Base-by-base conservation (phyloP, 345 rosid genomes). In the Aquilaria sinensis region DNA sequence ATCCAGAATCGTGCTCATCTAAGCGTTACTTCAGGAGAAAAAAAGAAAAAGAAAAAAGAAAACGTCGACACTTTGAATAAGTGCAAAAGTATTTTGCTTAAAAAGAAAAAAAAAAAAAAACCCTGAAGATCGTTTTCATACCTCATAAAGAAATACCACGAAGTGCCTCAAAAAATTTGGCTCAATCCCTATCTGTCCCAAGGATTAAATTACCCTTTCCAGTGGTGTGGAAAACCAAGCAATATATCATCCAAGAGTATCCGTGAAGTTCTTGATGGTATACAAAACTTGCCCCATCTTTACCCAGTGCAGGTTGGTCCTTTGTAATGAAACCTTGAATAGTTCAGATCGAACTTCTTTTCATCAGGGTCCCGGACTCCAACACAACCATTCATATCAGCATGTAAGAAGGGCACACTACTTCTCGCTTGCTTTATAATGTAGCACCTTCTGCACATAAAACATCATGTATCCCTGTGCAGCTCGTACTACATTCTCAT, bases 391-490 rank as follows among this genome's bases (percentile, higher is more conserved):
- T 57, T 60, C 52, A 13, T 12, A 34, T 23, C 60, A 57, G 53
- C 50, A 30, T 33, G 43, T 75, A 66, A 69, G 0, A 66, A 52
- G 34, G 6, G 69, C 52, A 45, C 10, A 80, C 29, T 71, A 70
- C 50, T 75, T 80, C 69, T 76, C 86, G 30, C 82, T 81, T 47
- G 79, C 80, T 72, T 63, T 79, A 68, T 81, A 84, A 34, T 73
- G 77, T 52, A 84, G 66, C 83, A 79, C 74, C 77, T 85, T 85
- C 74, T 82, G 87, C 32, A 85, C 90, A 65, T 85, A 85, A 69
- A 85, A 85, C 78, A 85, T 81, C 90, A 85, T 85, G 74, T 85
- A 82, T 12, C 87, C 90, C 69, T 85, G 85, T 30, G 90, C 81
- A 72, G 90, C 83, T 68, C 87, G 70, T 59, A 85, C 90, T 15